Conservation (phyloP, 2,329 filamentous ascomycete genomes). For the Thielaviopsis cerberus region DNA sequence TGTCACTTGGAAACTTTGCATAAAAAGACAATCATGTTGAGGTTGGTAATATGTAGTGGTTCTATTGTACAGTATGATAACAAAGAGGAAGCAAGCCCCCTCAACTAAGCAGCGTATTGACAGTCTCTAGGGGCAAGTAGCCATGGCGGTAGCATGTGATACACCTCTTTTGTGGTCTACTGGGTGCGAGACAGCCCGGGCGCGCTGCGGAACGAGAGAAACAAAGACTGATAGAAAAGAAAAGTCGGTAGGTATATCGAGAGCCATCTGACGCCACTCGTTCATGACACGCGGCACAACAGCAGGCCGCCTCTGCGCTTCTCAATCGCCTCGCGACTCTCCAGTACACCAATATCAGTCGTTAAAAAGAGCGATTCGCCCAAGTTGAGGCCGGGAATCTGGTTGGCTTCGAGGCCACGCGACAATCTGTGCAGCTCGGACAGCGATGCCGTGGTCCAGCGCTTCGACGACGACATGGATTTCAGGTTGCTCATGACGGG, state of each 20-base stretch:
- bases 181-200: background rate
- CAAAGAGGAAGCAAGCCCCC: background rate
- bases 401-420: slow-evolving; percentile 44
- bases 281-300: slow-evolving; percentile 46
- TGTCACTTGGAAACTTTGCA: background rate
- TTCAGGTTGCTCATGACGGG: slow-evolving; percentile 54
- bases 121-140: background rate
- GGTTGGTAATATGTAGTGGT: background rate
- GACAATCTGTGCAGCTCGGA: slow-evolving; percentile 44
- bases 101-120: background rate
- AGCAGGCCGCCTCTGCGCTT: slow-evolving; percentile 64
- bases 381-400: slow-evolving; percentile 54
- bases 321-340: slow-evolving; percentile 65
- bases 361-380: slow-evolving; percentile 70
- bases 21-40: background rate
- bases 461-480: slow-evolving; percentile 55
- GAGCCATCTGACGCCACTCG: background rate
- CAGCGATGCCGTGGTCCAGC: slow-evolving; percentile 48
- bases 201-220: background rate
- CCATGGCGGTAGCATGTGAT: background rate
- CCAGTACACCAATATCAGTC: slow-evolving; percentile 61
- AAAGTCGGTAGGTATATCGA: background rate
- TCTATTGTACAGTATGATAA: slow-evolving; percentile 12
- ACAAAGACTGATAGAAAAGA: background rate
- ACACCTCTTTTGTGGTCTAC: background rate